These are phyloP conservation scores for Nannizziopsis arthrosporioides DNA, from an alignment of 2,329 filamentous ascomycete species.

Conservation along the genomic window DNA sequence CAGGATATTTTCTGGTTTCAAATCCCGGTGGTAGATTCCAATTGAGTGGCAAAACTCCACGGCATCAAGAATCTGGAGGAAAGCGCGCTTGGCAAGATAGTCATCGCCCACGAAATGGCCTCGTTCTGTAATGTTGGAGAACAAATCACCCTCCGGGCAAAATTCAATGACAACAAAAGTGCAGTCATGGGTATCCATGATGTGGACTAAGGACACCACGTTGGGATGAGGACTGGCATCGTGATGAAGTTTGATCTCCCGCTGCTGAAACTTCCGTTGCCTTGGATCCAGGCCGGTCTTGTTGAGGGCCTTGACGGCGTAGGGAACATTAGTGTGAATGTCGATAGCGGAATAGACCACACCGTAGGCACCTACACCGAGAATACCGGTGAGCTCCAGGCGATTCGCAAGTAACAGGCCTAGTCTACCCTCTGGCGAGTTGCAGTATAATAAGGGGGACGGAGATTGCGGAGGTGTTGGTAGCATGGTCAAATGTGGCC, in stretches of 20 bases:
- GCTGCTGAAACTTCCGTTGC: slow-evolving; percentile 79
- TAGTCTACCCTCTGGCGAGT: slow-evolving; percentile 70
- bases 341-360: slow-evolving; percentile 87
- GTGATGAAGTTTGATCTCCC: slow-evolving; percentile 87
- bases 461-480: slow-evolving; percentile 37
- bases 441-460: slow-evolving; percentile 37
- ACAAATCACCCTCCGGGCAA: slow-evolving; percentile 91
- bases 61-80: slow-evolving; percentile 91
- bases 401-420: slow-evolving; percentile 72
- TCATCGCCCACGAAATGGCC: slow-evolving; percentile 91
- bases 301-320: slow-evolving; percentile 94
- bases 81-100: slow-evolving; percentile 70
- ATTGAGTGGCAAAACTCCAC: slow-evolving; percentile 87
- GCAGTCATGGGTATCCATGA: slow-evolving; percentile 82
- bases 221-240: slow-evolving; percentile 79
- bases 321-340: slow-evolving; percentile 65
- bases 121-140: slow-evolving; percentile 92
- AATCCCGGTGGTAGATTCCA: slow-evolving; percentile 91
- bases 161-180: slow-evolving; percentile 95
- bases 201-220: slow-evolving; percentile 86
- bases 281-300: slow-evolving; percentile 82
- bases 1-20: slow-evolving; percentile 97
- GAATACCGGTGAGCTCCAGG: slow-evolving; percentile 69
- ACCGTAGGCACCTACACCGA: slow-evolving; percentile 90
- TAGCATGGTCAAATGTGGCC: slow-evolving; percentile 25